Base-by-base conservation (phyloP, 768 basidiomycete genomes). In the Mycena galopus region DNA sequence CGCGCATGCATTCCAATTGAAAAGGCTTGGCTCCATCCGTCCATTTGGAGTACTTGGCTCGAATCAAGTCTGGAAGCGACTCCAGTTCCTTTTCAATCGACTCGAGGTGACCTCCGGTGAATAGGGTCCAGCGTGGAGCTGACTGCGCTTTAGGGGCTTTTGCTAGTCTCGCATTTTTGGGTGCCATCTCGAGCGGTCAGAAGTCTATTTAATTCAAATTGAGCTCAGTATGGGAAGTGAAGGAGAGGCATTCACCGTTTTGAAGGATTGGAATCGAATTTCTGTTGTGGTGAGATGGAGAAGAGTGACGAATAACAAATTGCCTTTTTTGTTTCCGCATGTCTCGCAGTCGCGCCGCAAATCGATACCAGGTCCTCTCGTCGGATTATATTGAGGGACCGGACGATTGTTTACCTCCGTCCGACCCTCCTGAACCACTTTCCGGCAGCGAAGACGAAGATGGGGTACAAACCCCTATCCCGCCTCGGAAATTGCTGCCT, bases 71-170 rank as follows among this genome's bases (percentile, higher is more conserved):
- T 0, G 71, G 71, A 0, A 72, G 44, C 3, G 42, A 19, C 19
- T 72, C 81, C 50, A 71, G 50, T 29, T 51, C 35, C 39, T 65
- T 16, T 21, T n/a, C 35, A 23, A 58, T 65, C 0, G 32, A 37
- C 19, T 35, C 21, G 25, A 65, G 19, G 25, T 69, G 32, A 21
- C 17, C 37, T 9, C 37, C 32, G 17, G 37, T 60, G 12, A 60
- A 35, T 60, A 42, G 32, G 17, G 57, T 14, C 35, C 35, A 37
- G 35, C 35, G 35, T 37, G 35, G 35, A 37, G 35, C 35, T 37
- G 35, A 37, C 35, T 37, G 35, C 35, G 35, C 35, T 37, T 6
- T 14, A 37, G 35, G 35, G n/a, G 16, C 21, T 33, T 39, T 42
- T 4, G 59, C 19, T 27, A 25, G 19, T n/a, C 42, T 60, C 59